phyloP scores from a whole-genome alignment of 2,329 filamentous ascomycete species.

The Penicillium sp. region DNA sequence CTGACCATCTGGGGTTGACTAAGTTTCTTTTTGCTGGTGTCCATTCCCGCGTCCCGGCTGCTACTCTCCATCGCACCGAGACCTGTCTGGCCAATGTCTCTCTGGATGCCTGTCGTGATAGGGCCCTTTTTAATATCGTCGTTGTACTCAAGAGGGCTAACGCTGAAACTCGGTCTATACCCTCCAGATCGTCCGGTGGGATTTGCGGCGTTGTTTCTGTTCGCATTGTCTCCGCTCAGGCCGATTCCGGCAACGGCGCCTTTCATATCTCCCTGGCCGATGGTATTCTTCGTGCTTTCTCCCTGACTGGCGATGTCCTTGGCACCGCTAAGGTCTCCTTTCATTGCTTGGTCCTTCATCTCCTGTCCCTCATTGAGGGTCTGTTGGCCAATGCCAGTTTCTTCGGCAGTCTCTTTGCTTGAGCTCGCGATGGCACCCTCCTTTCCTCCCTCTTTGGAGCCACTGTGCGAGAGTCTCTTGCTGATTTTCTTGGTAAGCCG shows the following conservation, averaged over 20 bases:
- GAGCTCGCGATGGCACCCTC: conserved; percentile 3
- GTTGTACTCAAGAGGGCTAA: conserved; percentile 15
- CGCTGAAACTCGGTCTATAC: conserved; percentile 8
- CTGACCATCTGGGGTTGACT: background rate
- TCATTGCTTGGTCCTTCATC: conserved; percentile 14
- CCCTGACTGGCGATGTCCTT: conserved; percentile 20
- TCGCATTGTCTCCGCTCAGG: conserved; percentile 14
- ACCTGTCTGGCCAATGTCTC: conserved; percentile 10
- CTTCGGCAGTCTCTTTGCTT: conserved; percentile 12
- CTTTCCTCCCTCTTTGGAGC: conserved; percentile 18
- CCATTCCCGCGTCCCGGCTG: conserved; percentile 8
- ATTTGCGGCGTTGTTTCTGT: conserved; percentile 13
- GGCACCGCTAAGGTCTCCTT: conserved; percentile 14
- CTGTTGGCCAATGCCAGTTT: conserved; percentile 12
- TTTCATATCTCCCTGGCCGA: conserved; percentile 8
- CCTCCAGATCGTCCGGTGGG: conserved; percentile 13
- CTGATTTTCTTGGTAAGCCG: conserved; percentile 24
- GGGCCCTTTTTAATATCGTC: conserved; percentile 29
- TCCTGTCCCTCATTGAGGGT: conserved; percentile 11
- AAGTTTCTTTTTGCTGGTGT: background rate
- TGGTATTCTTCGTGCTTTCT: conserved; percentile 10
- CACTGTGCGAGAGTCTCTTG: conserved; percentile 20
- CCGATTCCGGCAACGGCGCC: conserved; percentile 10
- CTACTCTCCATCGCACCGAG: conserved; percentile 11
- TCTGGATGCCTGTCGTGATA: conserved; percentile 20